Conservation (phyloP, 2,329 filamentous ascomycete genomes). For the Trichoderma breve region DNA sequence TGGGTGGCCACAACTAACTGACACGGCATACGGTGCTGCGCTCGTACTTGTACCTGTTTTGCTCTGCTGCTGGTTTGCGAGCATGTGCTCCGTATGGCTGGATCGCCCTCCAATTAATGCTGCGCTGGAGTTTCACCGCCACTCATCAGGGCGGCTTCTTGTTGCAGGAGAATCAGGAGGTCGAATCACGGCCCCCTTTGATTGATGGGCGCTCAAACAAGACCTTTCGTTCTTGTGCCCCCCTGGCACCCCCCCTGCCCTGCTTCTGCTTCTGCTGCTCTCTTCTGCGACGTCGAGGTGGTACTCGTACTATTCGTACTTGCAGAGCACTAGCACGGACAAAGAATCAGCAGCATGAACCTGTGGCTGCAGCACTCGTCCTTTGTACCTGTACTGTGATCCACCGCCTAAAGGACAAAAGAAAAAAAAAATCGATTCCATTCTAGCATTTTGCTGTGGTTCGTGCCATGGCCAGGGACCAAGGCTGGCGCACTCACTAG, state of each 20-base stretch:
- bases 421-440: not conserved
- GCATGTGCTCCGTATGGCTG: constrained; percentile 7
- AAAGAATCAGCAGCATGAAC: not conserved
- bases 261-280: constrained; percentile 5
- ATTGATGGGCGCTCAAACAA: constrained; percentile 12
- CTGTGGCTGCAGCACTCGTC: not conserved
- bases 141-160: constrained; percentile 19
- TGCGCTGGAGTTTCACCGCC: constrained; percentile 20
- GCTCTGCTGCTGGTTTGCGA: not conserved
- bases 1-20: not conserved
- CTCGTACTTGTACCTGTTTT: not conserved
- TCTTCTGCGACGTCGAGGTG: constrained; percentile 11
- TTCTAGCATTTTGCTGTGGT: constrained; percentile 1
- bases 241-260: constrained; percentile 7
- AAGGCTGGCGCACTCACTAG: not conserved
- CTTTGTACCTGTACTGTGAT: not conserved
- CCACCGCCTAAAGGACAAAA: not conserved
- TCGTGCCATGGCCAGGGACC: constrained; percentile 16
- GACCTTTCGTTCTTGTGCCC: not conserved
- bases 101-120: constrained; percentile 8
- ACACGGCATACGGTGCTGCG: not conserved
- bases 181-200: constrained; percentile 8
- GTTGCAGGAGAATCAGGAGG: constrained; percentile 18
- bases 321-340: not conserved
- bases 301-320: not conserved